Conservation (phyloP, 192 early-diverging fungal species). For the Mortierella alpina region DNA sequence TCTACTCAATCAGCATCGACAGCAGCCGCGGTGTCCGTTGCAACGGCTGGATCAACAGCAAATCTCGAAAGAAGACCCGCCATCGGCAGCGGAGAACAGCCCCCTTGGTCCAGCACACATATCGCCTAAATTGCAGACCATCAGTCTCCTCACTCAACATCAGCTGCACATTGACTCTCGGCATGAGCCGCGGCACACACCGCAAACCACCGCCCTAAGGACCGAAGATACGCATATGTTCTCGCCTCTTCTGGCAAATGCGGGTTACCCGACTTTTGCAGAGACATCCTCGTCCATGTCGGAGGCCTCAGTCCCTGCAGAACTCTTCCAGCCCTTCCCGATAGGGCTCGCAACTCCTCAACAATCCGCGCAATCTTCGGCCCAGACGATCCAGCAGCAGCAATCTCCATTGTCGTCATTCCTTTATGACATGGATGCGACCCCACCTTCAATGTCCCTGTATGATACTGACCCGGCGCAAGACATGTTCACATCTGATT, state of each 20-base stretch:
- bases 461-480: neutral
- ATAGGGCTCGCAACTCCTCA: neutral
- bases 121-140: neutral
- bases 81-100: neutral
- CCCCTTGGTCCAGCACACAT: neutral
- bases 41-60: neutral
- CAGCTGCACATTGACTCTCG: slow-evolving; percentile 11
- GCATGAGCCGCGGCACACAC: neutral
- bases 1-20: slow-evolving; percentile 7
- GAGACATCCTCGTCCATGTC: neutral
- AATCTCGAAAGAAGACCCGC: neutral
- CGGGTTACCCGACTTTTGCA: neutral
- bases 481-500: neutral
- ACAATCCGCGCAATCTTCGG: neutral
- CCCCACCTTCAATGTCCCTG: neutral
- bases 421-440: slow-evolving; percentile 10
- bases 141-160: slow-evolving; percentile 9
- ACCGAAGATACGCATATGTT: neutral
- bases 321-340: neutral
- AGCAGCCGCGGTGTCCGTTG: neutral
- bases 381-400: neutral
- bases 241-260: neutral
- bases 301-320: neutral
- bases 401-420: slow-evolving; percentile 16
- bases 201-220: neutral